phyloP scores from a whole-genome alignment of 495 filamentous ascomycete species.

The Xylaria grammica region DNA sequence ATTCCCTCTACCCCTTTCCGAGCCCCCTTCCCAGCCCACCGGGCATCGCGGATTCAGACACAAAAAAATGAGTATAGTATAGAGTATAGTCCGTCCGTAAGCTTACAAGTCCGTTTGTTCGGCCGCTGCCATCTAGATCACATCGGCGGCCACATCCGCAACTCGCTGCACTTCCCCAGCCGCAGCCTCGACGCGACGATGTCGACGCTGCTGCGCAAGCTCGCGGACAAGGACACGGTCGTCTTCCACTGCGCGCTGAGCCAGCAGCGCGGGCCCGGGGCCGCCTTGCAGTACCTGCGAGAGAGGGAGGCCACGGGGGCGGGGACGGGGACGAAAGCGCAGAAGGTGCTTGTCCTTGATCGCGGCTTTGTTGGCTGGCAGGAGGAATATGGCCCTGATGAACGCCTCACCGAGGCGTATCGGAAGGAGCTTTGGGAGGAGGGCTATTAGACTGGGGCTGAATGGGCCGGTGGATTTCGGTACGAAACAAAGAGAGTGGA shows the following conservation, averaged over 20 bases:
- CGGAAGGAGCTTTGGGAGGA: slow-evolving; percentile 84
- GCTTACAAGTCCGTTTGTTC: too few relatives aligned
- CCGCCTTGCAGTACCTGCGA: slow-evolving; percentile 71
- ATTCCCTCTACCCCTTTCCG: too few relatives aligned
- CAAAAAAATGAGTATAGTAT: too few relatives aligned
- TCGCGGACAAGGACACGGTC: slow-evolving; percentile 78
- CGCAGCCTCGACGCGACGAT: slow-evolving; percentile 72
- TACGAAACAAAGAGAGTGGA: neutral
- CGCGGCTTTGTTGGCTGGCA: slow-evolving; percentile 92
- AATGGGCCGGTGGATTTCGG: neutral
- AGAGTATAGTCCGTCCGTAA: too few relatives aligned
- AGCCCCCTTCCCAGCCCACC: too few relatives aligned
- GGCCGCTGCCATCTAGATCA: too few relatives aligned
- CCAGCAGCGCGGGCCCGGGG: slow-evolving; percentile 80
- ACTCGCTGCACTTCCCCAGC: slow-evolving; percentile 76
- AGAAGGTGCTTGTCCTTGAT: slow-evolving; percentile 82
- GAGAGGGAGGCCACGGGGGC: slow-evolving; percentile 55
- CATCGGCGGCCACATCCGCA: slow-evolving; percentile 89
- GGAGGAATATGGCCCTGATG: slow-evolving; percentile 81
- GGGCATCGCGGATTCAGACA: too few relatives aligned
- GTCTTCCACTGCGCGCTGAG: slow-evolving; percentile 96
- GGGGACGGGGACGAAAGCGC: slow-evolving; percentile 43
- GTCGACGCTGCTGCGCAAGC: slow-evolving; percentile 79
- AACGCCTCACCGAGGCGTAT: slow-evolving; percentile 83
- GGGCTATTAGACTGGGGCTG: slow-evolving; percentile 45